A percentile compares a stretch with the other conserved stretches of the same genome.
Evolutionary conservation across 176 grass and related monocot species (phyloP).

Genomic region (Themeda triandra): DNA sequence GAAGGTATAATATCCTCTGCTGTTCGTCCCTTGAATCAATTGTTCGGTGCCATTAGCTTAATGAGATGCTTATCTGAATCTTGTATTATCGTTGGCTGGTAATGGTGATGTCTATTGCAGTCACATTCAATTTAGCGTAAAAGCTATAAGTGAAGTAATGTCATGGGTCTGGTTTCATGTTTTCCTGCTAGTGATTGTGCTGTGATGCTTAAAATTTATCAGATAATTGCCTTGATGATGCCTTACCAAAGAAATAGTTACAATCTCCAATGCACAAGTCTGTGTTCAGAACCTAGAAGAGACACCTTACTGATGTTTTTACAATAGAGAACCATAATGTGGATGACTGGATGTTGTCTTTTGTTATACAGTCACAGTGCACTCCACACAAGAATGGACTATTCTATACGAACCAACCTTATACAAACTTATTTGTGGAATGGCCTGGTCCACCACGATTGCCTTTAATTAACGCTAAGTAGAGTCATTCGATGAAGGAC

Average conservation of each 20-base stretch:
- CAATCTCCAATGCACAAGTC: background rate
- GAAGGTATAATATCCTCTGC: constrained; percentile 52
- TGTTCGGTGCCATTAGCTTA: background rate
- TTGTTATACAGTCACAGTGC: background rate
- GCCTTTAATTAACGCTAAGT: too few species aligned
- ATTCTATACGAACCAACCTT: background rate
- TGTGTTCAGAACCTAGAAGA: background rate
- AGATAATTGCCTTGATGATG: background rate
- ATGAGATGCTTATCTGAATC: background rate
- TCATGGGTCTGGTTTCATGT: background rate
- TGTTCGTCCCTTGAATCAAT: background rate
- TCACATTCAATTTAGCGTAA: background rate
- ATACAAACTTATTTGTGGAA: too few species aligned
- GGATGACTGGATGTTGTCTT: background rate
- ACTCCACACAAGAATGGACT: background rate
- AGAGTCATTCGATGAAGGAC: too few species aligned
- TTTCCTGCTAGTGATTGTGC: background rate
- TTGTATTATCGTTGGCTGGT: background rate
- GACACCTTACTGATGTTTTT: background rate
- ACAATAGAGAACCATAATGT: background rate
- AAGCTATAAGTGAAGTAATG: background rate
- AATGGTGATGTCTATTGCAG: background rate
- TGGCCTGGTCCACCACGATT: too few species aligned
- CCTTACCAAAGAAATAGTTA: background rate
- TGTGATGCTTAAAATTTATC: background rate